phyloP scores from a whole-genome alignment of 805 yeast species.

The Yamadazyma paraphyllophila region DNA sequence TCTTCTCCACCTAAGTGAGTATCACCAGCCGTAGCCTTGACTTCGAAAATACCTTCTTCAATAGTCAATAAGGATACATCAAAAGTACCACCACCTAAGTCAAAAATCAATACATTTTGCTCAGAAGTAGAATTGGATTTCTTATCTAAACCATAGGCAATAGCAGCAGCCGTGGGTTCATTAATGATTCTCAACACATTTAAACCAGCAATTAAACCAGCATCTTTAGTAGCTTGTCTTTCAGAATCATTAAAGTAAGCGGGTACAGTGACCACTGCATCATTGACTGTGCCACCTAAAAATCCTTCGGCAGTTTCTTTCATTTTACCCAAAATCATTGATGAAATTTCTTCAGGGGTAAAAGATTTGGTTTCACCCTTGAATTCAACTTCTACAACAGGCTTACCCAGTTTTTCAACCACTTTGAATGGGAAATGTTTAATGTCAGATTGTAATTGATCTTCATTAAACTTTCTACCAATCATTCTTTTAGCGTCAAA shows the following conservation, averaged over 20 bases:
- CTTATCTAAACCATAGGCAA: slow-evolving; percentile 50
- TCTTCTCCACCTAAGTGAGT: slow-evolving; percentile 98
- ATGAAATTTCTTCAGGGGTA: slow-evolving; percentile 93
- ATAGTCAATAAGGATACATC: slow-evolving; percentile 86
- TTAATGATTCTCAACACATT: slow-evolving; percentile 43
- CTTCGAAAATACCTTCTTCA: slow-evolving; percentile 91
- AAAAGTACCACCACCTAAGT: slow-evolving; percentile 97
- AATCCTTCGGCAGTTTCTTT: slow-evolving; percentile 90
- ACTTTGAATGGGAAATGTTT: slow-evolving; percentile 90
- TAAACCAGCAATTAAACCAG: slow-evolving; percentile 47
- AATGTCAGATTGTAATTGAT: slow-evolving; percentile 73
- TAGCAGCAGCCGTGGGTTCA: slow-evolving; percentile 48
- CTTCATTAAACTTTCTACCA: slow-evolving; percentile 75
- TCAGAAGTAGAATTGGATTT: slow-evolving; percentile 53
- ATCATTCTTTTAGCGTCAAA: slow-evolving; percentile 95
- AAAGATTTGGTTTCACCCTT: slow-evolving; percentile 84
- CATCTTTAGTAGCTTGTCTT: slow-evolving; percentile 46
- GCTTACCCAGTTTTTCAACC: slow-evolving; percentile 77
- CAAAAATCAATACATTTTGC: slow-evolving; percentile 88
- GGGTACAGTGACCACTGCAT: slow-evolving; percentile 44
- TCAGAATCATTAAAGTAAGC: slow-evolving; percentile 45
- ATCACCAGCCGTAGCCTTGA: slow-evolving; percentile 92
- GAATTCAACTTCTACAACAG: slow-evolving; percentile 81
- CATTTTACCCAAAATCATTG: slow-evolving; percentile 91
- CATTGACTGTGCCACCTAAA: slow-evolving; percentile 75